These are phyloP conservation scores for Asterophora parasitica DNA, from an alignment of 768 basidiomycete genomes.

Conservation along the genomic window DNA sequence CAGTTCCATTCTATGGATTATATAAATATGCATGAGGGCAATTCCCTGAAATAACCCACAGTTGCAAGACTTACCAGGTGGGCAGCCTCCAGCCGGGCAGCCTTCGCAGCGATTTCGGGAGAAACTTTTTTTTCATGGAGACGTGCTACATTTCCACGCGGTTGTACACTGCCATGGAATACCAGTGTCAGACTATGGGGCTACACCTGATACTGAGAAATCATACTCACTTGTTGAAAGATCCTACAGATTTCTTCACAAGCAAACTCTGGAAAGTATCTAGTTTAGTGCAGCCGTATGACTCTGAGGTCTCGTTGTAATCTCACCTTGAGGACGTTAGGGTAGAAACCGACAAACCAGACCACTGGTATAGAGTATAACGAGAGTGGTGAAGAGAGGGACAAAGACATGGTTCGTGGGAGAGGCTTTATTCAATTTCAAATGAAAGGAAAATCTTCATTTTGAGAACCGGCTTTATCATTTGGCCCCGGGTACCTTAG, in stretches of 20 bases:
- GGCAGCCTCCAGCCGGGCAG: slow-evolving; percentile 18
- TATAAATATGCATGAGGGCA: too few relatives aligned
- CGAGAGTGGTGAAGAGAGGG: slow-evolving; percentile 22
- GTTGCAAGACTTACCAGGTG: slow-evolving; percentile 16
- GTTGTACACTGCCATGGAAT: slow-evolving; percentile 11
- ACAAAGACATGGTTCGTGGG: slow-evolving; percentile 1
- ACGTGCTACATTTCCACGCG: slow-evolving; percentile 17
- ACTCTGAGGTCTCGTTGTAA: neutral
- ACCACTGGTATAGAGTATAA: slow-evolving; percentile 35
- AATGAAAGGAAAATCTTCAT: too few relatives aligned
- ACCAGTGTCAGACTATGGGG: neutral
- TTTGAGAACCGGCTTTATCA: too few relatives aligned
- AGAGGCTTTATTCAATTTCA: too few relatives aligned
- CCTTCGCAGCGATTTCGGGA: slow-evolving; percentile 16
- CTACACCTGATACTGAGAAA: neutral
- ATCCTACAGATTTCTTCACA: slow-evolving; percentile 12
- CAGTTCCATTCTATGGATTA: slow-evolving; percentile 23
- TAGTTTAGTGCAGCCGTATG: neutral
- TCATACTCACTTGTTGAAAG: slow-evolving; percentile 18
- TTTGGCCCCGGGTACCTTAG: too few relatives aligned
- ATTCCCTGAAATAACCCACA: neutral
- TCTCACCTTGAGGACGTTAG: slow-evolving; percentile 25
- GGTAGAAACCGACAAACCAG: slow-evolving; percentile 31
- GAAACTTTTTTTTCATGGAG: slow-evolving; percentile 14
- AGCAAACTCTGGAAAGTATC: neutral